Conservation (phyloP, 2,329 filamentous ascomycete genomes). For the Alternaria atra region DNA sequence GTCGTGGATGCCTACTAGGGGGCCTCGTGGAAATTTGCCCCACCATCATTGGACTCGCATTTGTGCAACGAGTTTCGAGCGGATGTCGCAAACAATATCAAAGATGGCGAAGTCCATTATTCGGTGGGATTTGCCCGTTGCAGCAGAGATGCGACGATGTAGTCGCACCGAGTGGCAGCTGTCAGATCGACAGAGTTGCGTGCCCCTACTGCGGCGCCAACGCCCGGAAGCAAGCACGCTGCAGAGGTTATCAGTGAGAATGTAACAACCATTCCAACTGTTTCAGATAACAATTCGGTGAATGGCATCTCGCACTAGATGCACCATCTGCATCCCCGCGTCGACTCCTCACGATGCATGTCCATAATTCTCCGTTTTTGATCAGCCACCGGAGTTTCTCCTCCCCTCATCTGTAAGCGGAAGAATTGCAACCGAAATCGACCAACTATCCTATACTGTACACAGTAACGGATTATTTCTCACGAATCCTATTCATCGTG, state of each 20-base stretch:
- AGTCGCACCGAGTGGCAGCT: not conserved
- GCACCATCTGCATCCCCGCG: not conserved
- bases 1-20: not conserved
- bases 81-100: no score
- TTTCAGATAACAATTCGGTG: not conserved
- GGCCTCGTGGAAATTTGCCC: not conserved
- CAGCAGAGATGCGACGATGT: not conserved
- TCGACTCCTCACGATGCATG: not conserved
- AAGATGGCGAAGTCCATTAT: not conserved
- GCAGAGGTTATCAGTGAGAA: not conserved
- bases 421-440: not conserved
- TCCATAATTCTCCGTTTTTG: slow-evolving; percentile 6
- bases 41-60: not conserved
- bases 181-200: not conserved
- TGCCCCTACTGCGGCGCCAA: not conserved
- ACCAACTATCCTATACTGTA: not conserved
- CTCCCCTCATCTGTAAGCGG: slow-evolving; percentile 1
- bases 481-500: not conserved
- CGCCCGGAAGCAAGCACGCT: not conserved
- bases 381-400: slow-evolving; percentile 9
- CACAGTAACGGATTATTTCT: not conserved
- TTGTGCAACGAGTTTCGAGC: no score
- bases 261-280: not conserved
- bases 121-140: not conserved
- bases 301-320: not conserved